phyloP scores from a whole-genome alignment of 2,329 filamentous ascomycete species.

The Cadophora luteo-olivacea region DNA sequence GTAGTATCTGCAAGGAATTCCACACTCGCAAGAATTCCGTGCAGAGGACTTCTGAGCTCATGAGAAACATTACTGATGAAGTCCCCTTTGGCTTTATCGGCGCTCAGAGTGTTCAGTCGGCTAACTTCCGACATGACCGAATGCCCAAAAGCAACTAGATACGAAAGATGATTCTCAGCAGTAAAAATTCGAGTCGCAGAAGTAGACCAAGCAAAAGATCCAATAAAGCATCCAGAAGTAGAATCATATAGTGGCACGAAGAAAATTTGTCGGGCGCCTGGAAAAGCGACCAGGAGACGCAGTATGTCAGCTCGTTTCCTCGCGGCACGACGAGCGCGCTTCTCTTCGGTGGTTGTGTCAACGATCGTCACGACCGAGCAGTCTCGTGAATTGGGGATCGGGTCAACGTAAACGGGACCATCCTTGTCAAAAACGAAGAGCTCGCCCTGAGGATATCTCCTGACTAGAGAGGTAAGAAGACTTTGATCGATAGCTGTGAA shows the following conservation, averaged over 20 bases:
- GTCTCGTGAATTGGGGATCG: not conserved
- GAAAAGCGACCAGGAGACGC: slow-evolving; percentile 47
- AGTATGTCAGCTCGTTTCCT: slow-evolving; percentile 36
- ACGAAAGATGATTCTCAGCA: slow-evolving; percentile 45
- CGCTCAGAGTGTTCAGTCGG: slow-evolving; percentile 56
- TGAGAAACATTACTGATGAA: slow-evolving; percentile 65
- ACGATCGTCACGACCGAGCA: slow-evolving; percentile 17
- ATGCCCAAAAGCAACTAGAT: slow-evolving; percentile 51
- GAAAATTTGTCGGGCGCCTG: slow-evolving; percentile 52
- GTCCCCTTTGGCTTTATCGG: slow-evolving; percentile 57
- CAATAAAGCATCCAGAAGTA: slow-evolving; percentile 54
- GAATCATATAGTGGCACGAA: slow-evolving; percentile 56
- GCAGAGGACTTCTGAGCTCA: slow-evolving; percentile 60
- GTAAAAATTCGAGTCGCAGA: slow-evolving; percentile 46
- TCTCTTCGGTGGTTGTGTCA: slow-evolving; percentile 18
- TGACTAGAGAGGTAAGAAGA: slow-evolving; percentile 35
- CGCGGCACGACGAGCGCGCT: slow-evolving; percentile 22
- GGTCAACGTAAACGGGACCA: slow-evolving; percentile 29
- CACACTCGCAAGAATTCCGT: slow-evolving; percentile 59
- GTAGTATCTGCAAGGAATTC: slow-evolving; percentile 55
- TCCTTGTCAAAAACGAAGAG: slow-evolving; percentile 39
- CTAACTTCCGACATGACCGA: slow-evolving; percentile 60
- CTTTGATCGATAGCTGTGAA: slow-evolving; percentile 36
- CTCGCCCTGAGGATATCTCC: slow-evolving; percentile 40
- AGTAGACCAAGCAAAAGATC: slow-evolving; percentile 55